Evolutionary conservation across 2,329 filamentous ascomycete species (phyloP).

Genomic region (Aspergillus caelatus): DNA sequence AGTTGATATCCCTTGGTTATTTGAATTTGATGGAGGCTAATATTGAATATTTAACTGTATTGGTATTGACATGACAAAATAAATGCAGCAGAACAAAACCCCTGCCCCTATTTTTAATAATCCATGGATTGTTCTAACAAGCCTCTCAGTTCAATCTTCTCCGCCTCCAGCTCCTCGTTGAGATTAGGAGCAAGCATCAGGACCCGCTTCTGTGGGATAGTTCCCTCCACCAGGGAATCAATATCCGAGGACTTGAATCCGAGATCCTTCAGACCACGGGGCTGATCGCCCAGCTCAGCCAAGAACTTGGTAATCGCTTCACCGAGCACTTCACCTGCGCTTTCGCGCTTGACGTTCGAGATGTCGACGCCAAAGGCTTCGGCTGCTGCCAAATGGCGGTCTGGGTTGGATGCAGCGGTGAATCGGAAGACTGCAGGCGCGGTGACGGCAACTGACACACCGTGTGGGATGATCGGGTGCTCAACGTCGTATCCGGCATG

Average conservation of each 20-base stretch:
- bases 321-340: constrained; percentile 82
- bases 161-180: constrained; percentile 67
- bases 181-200: constrained; percentile 88
- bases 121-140: constrained; percentile 68
- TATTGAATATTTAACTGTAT: not conserved
- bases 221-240: constrained; percentile 86
- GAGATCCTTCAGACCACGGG: constrained; percentile 77
- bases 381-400: constrained; percentile 85
- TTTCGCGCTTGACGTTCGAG: constrained; percentile 82
- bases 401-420: constrained; percentile 87
- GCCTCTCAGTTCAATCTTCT: constrained; percentile 70
- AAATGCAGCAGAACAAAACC: not conserved
- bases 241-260: constrained; percentile 78
- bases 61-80: not conserved
- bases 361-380: constrained; percentile 91
- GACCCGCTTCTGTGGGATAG: constrained; percentile 87
- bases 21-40: not conserved
- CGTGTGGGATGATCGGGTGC: constrained; percentile 85
- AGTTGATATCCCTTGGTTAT: not conserved
- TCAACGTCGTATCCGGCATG: constrained; percentile 83
- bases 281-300: constrained; percentile 83
- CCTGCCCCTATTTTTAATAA: constrained; percentile 41
- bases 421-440: constrained; percentile 94
- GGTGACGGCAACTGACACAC: constrained; percentile 91
- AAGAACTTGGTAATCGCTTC: constrained; percentile 84